A percentile compares a stretch with the other conserved stretches of the same genome.
phyloP scores from a whole-genome alignment of 2,329 filamentous ascomycete genomes.

The Corinectria fuckeliana region DNA sequence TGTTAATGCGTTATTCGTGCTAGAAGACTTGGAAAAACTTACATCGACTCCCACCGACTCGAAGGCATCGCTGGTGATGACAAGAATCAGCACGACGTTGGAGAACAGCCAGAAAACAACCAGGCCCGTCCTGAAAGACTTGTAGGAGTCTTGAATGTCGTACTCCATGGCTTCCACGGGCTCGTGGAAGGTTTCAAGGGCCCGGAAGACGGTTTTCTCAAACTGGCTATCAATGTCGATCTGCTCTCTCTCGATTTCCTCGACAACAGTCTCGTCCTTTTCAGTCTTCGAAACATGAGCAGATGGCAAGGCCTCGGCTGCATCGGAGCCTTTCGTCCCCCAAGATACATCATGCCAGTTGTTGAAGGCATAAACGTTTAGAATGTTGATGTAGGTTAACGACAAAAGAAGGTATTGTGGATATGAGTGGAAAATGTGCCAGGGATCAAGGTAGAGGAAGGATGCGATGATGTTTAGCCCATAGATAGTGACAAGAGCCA shows the following conservation, averaged over 20 bases:
- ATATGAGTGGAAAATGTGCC: constrained; percentile 99
- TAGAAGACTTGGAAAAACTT: background rate
- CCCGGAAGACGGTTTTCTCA: constrained; percentile 91
- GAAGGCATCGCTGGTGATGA: constrained; percentile 86
- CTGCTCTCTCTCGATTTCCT: constrained; percentile 93
- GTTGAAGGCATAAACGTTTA: constrained; percentile 89
- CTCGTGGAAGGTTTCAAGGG: constrained; percentile 79
- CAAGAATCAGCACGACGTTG: constrained; percentile 81
- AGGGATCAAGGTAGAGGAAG: constrained; percentile 95
- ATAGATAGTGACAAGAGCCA: constrained; percentile 90
- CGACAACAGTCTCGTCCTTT: constrained; percentile 87
- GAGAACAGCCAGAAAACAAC: constrained; percentile 94
- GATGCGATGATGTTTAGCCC: constrained; percentile 95
- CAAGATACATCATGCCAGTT: constrained; percentile 99
- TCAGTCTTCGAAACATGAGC: constrained; percentile 80
- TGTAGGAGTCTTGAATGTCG: constrained; percentile 94
- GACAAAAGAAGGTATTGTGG: constrained; percentile 87
- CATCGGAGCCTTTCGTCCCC: constrained; percentile 98
- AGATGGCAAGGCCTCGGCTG: constrained; percentile 86
- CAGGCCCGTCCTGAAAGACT: constrained; percentile 94
- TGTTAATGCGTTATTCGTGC: background rate
- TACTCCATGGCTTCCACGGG: constrained; percentile 79
- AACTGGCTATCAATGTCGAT: constrained; percentile 97
- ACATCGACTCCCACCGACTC: constrained; percentile 77
- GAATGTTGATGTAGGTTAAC: constrained; percentile 97